Percentiles rank a stretch among this genome's conserved stretches.
These are phyloP conservation scores for Haberlea rhodopensis DNA, from an alignment of 257 asterid species.

Conservation along the genomic window DNA sequence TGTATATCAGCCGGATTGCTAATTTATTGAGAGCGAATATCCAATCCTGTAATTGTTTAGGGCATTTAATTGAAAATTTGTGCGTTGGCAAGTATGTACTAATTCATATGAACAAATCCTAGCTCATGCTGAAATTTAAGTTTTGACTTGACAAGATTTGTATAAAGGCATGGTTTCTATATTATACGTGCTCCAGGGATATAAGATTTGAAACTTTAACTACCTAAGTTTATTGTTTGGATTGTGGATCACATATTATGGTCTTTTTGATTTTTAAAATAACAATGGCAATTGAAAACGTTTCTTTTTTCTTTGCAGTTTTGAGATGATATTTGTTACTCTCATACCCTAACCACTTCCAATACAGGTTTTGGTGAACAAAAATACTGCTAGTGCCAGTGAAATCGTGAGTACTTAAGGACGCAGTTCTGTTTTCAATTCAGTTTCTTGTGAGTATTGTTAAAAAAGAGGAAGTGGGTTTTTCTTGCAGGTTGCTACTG, in stretches of 20 bases:
- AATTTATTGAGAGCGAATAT: neutral
- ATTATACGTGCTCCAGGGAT: neutral
- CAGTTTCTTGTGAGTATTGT: constrained; percentile 13
- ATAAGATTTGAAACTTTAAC: neutral
- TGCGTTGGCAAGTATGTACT: too few species aligned
- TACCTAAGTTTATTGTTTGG: neutral
- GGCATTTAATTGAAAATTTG: too few species aligned
- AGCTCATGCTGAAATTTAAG: too few species aligned
- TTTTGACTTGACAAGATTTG: too few species aligned
- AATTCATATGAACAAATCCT: too few species aligned
- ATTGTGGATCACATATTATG: neutral
- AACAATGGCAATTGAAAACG: neutral
- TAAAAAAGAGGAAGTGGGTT: constrained; percentile 22
- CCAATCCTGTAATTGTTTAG: neutral
- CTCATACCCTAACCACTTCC: constrained; percentile 10
- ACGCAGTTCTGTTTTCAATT: constrained; percentile 17
- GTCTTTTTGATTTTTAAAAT: neutral
- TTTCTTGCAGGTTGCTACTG: constrained; percentile 86
- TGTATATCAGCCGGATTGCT: neutral
- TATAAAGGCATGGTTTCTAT: too few species aligned
- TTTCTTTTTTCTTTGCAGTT: constrained; percentile 18
- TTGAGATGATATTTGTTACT: constrained; percentile 2
- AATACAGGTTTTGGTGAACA: constrained; percentile 94
- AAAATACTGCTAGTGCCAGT: constrained; percentile 96
- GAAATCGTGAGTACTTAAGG: constrained; percentile 80